phyloP scores from a whole-genome alignment of 257 asterid species.

The Rhazya stricta region DNA sequence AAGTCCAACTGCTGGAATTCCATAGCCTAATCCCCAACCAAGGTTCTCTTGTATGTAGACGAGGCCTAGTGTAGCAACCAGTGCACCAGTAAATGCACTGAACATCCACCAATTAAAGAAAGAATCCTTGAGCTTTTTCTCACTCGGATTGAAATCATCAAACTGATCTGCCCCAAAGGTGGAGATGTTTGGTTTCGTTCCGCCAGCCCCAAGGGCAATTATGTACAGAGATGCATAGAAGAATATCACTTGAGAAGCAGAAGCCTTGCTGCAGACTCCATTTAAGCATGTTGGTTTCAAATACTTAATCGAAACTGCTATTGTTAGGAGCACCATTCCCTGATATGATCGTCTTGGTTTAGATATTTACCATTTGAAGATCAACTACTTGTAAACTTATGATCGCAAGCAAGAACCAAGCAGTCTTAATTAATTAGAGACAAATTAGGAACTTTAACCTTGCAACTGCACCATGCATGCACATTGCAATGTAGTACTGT shows the following conservation, averaged over 20 bases:
- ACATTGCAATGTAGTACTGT: background rate
- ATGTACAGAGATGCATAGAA: conserved; percentile 74
- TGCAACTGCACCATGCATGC: background rate
- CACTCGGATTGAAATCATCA: conserved; percentile 60
- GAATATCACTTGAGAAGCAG: conserved; percentile 48
- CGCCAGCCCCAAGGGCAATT: conserved; percentile 84
- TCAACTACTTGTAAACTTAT: background rate
- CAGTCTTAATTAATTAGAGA: background rate
- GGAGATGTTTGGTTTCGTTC: conserved; percentile 86
- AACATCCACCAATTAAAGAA: conserved; percentile 98
- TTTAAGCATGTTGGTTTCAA: conserved; percentile 56
- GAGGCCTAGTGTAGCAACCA: conserved; percentile 66
- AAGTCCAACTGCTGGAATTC: conserved; percentile 69
- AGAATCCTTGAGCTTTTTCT: conserved; percentile 63
- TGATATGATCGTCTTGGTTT: conserved; percentile 6
- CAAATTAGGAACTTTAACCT: background rate
- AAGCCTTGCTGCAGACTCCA: conserved; percentile 69
- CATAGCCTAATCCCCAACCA: conserved; percentile 85
- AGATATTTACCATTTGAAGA: background rate
- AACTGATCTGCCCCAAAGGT: conserved; percentile 93
- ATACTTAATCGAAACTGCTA: conserved; percentile 61
- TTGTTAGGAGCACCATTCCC: conserved; percentile 81
- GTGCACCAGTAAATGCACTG: conserved; percentile 67
- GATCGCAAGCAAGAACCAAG: background rate
- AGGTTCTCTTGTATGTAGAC: conserved; percentile 79